These are phyloP conservation scores for Diatrype stigma DNA, from an alignment of 2,329 filamentous ascomycete species.

Conservation along the genomic window DNA sequence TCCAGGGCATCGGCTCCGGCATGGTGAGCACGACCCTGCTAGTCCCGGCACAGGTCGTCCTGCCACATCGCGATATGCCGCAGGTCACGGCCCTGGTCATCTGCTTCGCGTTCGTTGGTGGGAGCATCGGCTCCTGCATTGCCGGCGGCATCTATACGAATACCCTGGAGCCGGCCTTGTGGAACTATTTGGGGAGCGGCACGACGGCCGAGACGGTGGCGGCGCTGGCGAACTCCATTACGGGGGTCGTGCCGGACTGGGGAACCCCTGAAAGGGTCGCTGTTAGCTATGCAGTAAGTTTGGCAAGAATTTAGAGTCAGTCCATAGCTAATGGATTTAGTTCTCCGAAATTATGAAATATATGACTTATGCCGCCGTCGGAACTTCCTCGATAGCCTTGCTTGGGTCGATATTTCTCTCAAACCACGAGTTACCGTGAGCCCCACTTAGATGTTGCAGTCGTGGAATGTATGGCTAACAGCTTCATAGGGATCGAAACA, in stretches of 20 bases:
- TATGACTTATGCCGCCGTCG: conserved; percentile 23
- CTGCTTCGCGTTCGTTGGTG: conserved; percentile 36
- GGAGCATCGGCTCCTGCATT: conserved; percentile 34
- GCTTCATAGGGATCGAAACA: conserved; percentile 10
- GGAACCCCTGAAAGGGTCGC: conserved; percentile 36
- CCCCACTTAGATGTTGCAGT: background rate
- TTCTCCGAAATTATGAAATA: conserved; percentile 24
- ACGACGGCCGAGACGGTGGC: conserved; percentile 29
- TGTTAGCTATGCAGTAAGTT: conserved; percentile 35
- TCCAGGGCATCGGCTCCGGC: conserved; percentile 45
- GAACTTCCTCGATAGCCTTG: conserved; percentile 14
- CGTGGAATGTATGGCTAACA: conserved; percentile 1
- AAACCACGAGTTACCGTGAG: conserved; percentile 18
- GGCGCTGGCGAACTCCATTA: conserved; percentile 42
- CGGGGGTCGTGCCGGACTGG: conserved; percentile 34
- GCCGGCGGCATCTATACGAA: conserved; percentile 48
- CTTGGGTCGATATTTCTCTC: conserved; percentile 18
- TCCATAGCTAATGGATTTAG: conserved; percentile 6
- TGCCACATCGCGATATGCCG: conserved; percentile 41
- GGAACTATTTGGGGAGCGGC: conserved; percentile 29
- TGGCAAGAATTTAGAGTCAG: background rate
- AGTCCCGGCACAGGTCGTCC: conserved; percentile 40
- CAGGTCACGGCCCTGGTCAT: conserved; percentile 44
- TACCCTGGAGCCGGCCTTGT: conserved; percentile 34
- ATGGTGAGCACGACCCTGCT: conserved; percentile 39